Evolutionary conservation across 1,284 basidiomycete genomes (phyloP), one percentile per base, ranked within the genome.

Genomic region (Apiotrichum sp.): DNA sequence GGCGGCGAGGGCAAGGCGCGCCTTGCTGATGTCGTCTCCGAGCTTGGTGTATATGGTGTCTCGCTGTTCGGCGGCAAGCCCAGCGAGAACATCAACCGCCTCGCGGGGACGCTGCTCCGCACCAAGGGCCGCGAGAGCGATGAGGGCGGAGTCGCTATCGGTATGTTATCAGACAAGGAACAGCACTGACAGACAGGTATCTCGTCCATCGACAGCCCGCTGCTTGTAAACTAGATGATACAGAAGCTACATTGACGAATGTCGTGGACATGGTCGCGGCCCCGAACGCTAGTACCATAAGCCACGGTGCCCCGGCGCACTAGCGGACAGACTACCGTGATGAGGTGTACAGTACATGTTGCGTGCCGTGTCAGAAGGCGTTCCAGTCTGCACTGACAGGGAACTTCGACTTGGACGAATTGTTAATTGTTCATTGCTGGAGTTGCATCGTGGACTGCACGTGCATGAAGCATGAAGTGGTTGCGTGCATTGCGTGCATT

Each of bases 91-190:
- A 74, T 80, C 45, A 86, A 89, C 69, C 78, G 81, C 62, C 81
- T 83, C 57, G 86, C 82, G 0, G 95, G 93, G 11, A 95, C 90
- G 82, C 71, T 98, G 63, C 80, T 98, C 44, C 79, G 95, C 66
- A 98, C 95, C 3, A 98, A 98, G 70, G 89, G 87, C 3, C 87
- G 86, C 68, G 89, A 93, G 57, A 91, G 86, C 60, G 87, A 98
- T 69, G 95, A 98, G 71, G 93, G 93, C 9, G 93, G 93, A 4
- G 89, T 98, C 6, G 92, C 92, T 0, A 88, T 90, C 52, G 93
- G 95, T 34, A 90, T 88, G 74, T 89, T 85, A n/a, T 22, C 13
- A 1, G 39, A 14, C 41, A 2, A 6, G 3, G 9, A 3, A 36
- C 22, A 4, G 6, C 4, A 29, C 44, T 50, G 35, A 50, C 54